phyloP scores from a whole-genome alignment of 2,329 filamentous ascomycete species.

The Zymoseptoria ardabiliae region DNA sequence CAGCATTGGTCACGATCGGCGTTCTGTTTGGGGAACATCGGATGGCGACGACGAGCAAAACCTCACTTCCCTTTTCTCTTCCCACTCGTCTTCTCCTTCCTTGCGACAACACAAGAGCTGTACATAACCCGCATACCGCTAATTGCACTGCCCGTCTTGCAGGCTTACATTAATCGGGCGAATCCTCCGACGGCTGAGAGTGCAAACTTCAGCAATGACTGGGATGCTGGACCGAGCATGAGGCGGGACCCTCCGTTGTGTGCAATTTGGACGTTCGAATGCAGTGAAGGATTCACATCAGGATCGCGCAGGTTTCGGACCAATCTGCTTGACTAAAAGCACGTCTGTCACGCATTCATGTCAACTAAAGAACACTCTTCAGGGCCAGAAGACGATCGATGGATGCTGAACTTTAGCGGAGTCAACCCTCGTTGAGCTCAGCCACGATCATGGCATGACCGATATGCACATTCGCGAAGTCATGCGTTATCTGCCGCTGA shows the following conservation, averaged over 20 bases:
- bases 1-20: not conserved
- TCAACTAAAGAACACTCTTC: too few relatives aligned
- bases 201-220: not conserved
- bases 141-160: not conserved
- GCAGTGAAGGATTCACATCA: too few relatives aligned
- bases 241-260: too few relatives aligned
- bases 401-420: too few relatives aligned
- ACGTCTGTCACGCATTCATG: too few relatives aligned
- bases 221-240: not conserved
- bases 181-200: not conserved
- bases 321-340: too few relatives aligned
- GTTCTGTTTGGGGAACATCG: too few relatives aligned
- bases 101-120: not conserved
- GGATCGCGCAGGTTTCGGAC: too few relatives aligned
- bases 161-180: not conserved
- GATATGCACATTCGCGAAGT: not conserved
- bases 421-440: too few relatives aligned
- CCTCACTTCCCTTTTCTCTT: not conserved
- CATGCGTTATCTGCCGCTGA: not conserved
- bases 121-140: not conserved
- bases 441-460: not conserved
- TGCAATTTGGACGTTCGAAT: too few relatives aligned
- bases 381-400: too few relatives aligned
- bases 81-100: not conserved
- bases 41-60: too few relatives aligned